Conservation (phyloP, 495 filamentous ascomycete species). For the Annulohypoxylon bovei region DNA sequence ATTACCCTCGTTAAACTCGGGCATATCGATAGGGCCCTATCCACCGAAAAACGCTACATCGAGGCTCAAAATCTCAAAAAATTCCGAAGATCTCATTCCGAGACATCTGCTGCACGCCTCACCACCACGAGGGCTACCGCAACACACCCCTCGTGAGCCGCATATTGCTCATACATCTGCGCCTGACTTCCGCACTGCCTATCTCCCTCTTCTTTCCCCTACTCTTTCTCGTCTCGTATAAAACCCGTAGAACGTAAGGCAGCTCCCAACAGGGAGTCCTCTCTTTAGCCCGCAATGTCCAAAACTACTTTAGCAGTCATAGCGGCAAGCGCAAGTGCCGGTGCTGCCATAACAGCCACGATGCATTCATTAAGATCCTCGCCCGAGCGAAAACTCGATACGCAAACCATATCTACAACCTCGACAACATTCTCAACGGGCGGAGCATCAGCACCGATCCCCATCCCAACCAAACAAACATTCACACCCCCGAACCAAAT, state of each 20-base stretch:
- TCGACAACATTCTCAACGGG: slow-evolving; percentile 50
- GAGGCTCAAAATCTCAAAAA: slow-evolving; percentile 40
- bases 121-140: slow-evolving; percentile 43
- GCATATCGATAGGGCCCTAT: slow-evolving; percentile 28
- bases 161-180: slow-evolving; percentile 42
- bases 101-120: slow-evolving; percentile 44
- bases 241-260: slow-evolving; percentile 26
- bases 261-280: slow-evolving; percentile 10
- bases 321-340: slow-evolving; percentile 87
- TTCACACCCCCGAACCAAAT: slow-evolving; percentile 46
- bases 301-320: slow-evolving; percentile 88
- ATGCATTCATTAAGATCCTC: slow-evolving; percentile 72
- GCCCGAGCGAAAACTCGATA: slow-evolving; percentile 56
- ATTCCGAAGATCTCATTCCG: slow-evolving; percentile 18
- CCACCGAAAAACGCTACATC: slow-evolving; percentile 12
- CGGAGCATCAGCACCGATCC: slow-evolving; percentile 53
- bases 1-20: too few relatives aligned
- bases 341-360: slow-evolving; percentile 79
- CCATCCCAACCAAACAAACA: slow-evolving; percentile 56
- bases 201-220: slow-evolving; percentile 9
- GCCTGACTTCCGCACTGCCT: slow-evolving; percentile 39
- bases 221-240: slow-evolving; percentile 32
- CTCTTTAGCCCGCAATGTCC: slow-evolving; percentile 67
- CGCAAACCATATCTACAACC: slow-evolving; percentile 57
- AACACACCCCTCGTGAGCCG: slow-evolving; percentile 43